Evolutionary conservation across 257 asterid genomes (phyloP), one percentile per base, ranked within the genome.

Genomic region (Eucommia ulmoides): DNA sequence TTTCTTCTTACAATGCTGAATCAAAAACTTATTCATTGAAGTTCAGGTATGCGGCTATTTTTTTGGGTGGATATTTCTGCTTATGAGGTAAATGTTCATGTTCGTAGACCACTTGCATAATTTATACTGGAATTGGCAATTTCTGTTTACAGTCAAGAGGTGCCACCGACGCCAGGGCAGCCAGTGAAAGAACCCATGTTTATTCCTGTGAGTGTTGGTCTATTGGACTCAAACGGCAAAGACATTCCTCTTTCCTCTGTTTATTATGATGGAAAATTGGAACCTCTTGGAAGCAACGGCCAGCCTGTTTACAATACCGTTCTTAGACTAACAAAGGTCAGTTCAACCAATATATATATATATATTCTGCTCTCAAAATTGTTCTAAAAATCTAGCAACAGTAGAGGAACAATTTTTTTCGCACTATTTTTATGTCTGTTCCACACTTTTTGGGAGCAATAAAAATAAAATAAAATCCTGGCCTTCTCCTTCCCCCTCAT

Each of bases 141-240:
- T 29, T 29, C 41, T 41, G 33, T 61, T 57, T 56, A 47, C 89
- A 91, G 99, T 72, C 99, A 91, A 79, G 96, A 81, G 74, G 77
- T 91, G 44, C 96, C 96, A 15, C 65, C 94, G 11, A 83, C 95
- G 19, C 93, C 96, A 0, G 96, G 96, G 20, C 99, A 91, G 74
- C 70, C 83, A 7, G 56, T 59, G 41, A 86, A 91, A 71, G 96
- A 91, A 58, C 77, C 96, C 54, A 81, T 81, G 86, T 78, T 84
- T 54, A 81, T 84, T 55, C 93, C 93, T 52, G 85, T 81, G 19
- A 74, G 82, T 29, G 51, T 81, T 53, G 95, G 95, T 49, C 79
- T 84, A 23, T 80, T 84, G 23, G 85, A 75, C 49, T 71, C 82
- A 48, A 61, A 63, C 29, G 95, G 95, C 41, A 71, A 67, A 58